These are phyloP conservation scores for Clitoria ternatea DNA, from an alignment of 306 rosid species.

Conservation along the genomic window DNA sequence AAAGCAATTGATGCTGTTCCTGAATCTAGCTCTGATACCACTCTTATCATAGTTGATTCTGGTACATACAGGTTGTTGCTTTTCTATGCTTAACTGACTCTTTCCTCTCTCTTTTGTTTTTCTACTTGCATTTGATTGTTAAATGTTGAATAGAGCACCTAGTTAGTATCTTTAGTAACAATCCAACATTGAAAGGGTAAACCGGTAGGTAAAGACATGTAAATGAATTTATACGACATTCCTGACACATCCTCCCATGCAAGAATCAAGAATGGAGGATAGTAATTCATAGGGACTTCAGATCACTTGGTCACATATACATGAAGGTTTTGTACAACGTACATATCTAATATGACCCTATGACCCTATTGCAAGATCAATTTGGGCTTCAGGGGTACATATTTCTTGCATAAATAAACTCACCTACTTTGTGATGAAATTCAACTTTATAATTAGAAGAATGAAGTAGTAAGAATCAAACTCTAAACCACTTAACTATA, in stretches of 20 bases:
- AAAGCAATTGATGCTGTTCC: conserved; percentile 74
- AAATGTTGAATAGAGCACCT: not conserved
- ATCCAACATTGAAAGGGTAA: not conserved
- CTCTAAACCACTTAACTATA: too few species aligned
- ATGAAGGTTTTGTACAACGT: too few species aligned
- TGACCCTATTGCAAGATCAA: too few species aligned
- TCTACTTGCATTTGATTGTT: not conserved
- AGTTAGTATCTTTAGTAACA: too few species aligned
- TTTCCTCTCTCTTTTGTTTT: too few species aligned
- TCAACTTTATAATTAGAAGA: too few species aligned
- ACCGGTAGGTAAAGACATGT: not conserved
- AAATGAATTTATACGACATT: not conserved
- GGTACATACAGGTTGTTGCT: conserved; percentile 35
- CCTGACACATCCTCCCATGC: not conserved
- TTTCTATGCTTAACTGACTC: not conserved
- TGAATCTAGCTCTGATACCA: conserved; percentile 39
- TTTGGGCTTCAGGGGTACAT: too few species aligned
- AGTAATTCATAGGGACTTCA: not conserved
- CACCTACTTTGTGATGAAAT: too few species aligned
- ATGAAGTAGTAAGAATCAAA: too few species aligned
- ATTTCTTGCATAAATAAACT: too few species aligned
- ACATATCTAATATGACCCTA: too few species aligned
- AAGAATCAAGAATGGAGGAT: not conserved
- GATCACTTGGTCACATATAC: too few species aligned
- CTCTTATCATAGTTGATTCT: conserved; percentile 55